Evolutionary conservation across 805 yeast genomes (phyloP).

Genomic region (Candida quercuum): DNA sequence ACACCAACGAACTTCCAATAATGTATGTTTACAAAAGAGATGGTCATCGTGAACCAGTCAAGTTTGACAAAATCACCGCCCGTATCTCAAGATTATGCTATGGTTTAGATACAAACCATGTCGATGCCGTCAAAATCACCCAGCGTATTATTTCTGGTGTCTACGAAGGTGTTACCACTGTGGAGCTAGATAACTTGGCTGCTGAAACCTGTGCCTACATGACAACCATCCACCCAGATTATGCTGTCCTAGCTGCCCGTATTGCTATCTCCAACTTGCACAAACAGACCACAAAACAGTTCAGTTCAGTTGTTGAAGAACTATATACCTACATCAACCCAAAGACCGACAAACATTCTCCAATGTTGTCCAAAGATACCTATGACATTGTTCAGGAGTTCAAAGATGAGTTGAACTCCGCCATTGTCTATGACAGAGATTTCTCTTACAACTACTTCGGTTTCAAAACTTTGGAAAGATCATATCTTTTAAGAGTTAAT

Average conservation of each 20-base stretch:
- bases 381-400: constrained; percentile 57
- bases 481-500: constrained; percentile 66
- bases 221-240: constrained; percentile 97
- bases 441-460: constrained; percentile 79
- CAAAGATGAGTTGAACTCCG: constrained; percentile 61
- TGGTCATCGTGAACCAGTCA: constrained; percentile 91
- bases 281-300: constrained; percentile 85
- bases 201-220: constrained; percentile 97
- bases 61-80: constrained; percentile 95
- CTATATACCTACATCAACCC: constrained; percentile 79
- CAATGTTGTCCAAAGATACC: constrained; percentile 61
- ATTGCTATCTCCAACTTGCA: constrained; percentile 92
- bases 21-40: constrained; percentile 91
- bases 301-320: constrained; percentile 68
- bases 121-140: constrained; percentile 93
- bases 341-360: constrained; percentile 55
- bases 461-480: constrained; percentile 81
- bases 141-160: constrained; percentile 95
- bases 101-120: constrained; percentile 86
- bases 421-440: constrained; percentile 76
- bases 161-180: constrained; percentile 91
- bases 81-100: constrained; percentile 90
- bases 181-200: constrained; percentile 72
- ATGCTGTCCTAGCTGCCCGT: constrained; percentile 91
- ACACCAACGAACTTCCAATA: neutral